Conservation (phyloP, 208 protist species). For the Trypanosoma scelopori region DNA sequence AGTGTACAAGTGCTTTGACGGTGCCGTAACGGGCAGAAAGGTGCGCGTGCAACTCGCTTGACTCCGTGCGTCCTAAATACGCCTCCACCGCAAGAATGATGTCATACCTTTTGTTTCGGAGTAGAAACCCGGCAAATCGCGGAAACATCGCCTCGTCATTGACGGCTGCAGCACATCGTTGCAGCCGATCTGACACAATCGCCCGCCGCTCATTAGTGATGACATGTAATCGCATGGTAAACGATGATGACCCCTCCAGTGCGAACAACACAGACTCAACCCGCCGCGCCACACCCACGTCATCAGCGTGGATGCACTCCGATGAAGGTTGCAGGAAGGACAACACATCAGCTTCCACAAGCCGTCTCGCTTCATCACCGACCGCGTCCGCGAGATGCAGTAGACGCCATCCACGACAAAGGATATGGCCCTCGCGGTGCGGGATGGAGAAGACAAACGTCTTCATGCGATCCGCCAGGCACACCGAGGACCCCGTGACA, state of each 20-base stretch:
- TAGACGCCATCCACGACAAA: conserved; percentile 75
- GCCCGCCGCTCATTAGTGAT: conserved; percentile 70
- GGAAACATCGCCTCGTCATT: conserved; percentile 45
- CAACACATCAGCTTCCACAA: conserved; percentile 62
- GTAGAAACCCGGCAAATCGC: conserved; percentile 42
- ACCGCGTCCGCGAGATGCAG: conserved; percentile 40
- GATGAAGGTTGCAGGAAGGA: conserved; percentile 52
- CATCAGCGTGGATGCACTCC: conserved; percentile 34
- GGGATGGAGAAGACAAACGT: conserved; percentile 63
- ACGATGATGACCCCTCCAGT: conserved; percentile 37
- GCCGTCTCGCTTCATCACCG: conserved; percentile 36
- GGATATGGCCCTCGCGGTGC: conserved; percentile 61
- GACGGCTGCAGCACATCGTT: conserved; percentile 10
- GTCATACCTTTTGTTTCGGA: conserved; percentile 33
- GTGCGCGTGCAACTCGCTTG: conserved; percentile 24
- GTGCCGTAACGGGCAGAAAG: conserved; percentile 52
- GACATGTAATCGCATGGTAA: conserved; percentile 68
- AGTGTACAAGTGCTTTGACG: conserved; percentile 60
- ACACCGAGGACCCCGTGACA: not conserved
- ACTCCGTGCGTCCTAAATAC: conserved; percentile 30
- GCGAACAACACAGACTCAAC: conserved; percentile 16
- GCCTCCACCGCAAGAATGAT: conserved; percentile 34
- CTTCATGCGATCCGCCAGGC: conserved; percentile 45
- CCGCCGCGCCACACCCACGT: not conserved
- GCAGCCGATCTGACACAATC: conserved; percentile 13